These are phyloP conservation scores for Flaveria floridana DNA, from an alignment of 140 eudicot species.

Conservation along the genomic window DNA sequence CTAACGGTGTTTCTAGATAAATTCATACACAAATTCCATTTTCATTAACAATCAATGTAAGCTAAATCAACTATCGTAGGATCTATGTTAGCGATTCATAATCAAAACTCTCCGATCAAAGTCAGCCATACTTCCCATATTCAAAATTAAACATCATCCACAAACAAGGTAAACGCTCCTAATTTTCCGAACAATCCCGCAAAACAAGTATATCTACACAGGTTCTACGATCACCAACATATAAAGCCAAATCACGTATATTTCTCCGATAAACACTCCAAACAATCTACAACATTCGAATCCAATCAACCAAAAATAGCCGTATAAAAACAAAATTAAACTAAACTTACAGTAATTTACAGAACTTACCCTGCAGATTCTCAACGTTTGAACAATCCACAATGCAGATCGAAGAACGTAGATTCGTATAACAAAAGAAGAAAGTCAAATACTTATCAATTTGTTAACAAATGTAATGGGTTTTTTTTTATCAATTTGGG, in stretches of 20 bases:
- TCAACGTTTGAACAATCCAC: neutral
- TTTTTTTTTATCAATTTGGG: slow-evolving; percentile 4
- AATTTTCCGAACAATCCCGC: slow-evolving; percentile 1
- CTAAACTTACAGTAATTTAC: neutral
- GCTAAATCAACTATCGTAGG: neutral
- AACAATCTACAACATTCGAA: slow-evolving; percentile 10
- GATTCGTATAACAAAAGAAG: neutral
- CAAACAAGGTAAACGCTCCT: slow-evolving; percentile 29
- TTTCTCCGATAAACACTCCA: slow-evolving; percentile 15
- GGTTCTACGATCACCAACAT: slow-evolving; percentile 12
- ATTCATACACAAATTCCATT: neutral
- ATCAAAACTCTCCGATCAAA: neutral
- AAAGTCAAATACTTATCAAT: neutral
- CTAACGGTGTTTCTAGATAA: slow-evolving; percentile 1
- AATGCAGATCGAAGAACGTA: slow-evolving; percentile 15
- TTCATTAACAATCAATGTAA: neutral
- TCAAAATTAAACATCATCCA: neutral
- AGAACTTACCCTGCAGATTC: slow-evolving; percentile 5
- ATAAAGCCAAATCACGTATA: slow-evolving; percentile 13
- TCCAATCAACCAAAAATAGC: slow-evolving; percentile 6
- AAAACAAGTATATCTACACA: slow-evolving; percentile 2
- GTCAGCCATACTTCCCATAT: slow-evolving; percentile 10
- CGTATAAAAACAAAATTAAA: neutral
- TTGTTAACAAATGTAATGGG: neutral
- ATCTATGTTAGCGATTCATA: slow-evolving; percentile 1